phyloP scores from a whole-genome alignment of 2,329 filamentous ascomycete species.

The Cytospora paraplurivora region DNA sequence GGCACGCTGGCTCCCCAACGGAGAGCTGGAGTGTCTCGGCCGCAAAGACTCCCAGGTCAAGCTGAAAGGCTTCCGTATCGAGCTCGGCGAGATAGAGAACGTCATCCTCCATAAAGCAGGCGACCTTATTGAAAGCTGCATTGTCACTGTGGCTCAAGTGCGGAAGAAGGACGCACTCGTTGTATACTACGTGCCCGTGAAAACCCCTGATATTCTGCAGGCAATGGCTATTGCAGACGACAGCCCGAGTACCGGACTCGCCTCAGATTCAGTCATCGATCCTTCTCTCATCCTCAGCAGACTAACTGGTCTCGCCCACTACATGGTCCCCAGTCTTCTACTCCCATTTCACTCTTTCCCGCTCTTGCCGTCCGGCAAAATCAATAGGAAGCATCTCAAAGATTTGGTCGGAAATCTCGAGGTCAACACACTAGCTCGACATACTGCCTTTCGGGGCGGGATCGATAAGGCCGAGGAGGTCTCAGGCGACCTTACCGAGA shows the following conservation, averaged over 20 bases:
- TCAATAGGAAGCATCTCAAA: slow-evolving; percentile 33
- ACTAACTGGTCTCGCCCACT: slow-evolving; percentile 26
- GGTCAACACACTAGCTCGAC: slow-evolving; percentile 33
- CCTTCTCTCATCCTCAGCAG: neutral
- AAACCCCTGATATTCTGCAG: neutral
- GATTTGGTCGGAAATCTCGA: slow-evolving; percentile 28
- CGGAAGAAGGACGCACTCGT: neutral
- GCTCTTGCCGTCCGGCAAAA: slow-evolving; percentile 34
- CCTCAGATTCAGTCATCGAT: neutral
- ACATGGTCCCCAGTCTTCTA: slow-evolving; percentile 36
- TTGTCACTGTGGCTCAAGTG: neutral
- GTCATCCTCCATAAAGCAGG: slow-evolving; percentile 13
- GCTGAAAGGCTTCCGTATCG: slow-evolving; percentile 30
- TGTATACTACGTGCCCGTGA: neutral
- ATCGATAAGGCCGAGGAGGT: neutral
- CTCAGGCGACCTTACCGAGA: neutral
- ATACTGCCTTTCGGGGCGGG: neutral
- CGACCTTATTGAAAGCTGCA: slow-evolving; percentile 17
- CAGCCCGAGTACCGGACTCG: neutral
- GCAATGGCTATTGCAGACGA: neutral
- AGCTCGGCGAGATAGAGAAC: slow-evolving; percentile 46
- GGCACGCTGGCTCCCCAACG: slow-evolving; percentile 16
- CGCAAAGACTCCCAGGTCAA: slow-evolving; percentile 27
- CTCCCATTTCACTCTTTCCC: slow-evolving; percentile 33
- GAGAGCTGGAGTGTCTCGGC: slow-evolving; percentile 17